Evolutionary conservation across 495 filamentous ascomycete species (phyloP), one percentile per base, ranked within the genome.

Genomic region (Cryomyces minteri): DNA sequence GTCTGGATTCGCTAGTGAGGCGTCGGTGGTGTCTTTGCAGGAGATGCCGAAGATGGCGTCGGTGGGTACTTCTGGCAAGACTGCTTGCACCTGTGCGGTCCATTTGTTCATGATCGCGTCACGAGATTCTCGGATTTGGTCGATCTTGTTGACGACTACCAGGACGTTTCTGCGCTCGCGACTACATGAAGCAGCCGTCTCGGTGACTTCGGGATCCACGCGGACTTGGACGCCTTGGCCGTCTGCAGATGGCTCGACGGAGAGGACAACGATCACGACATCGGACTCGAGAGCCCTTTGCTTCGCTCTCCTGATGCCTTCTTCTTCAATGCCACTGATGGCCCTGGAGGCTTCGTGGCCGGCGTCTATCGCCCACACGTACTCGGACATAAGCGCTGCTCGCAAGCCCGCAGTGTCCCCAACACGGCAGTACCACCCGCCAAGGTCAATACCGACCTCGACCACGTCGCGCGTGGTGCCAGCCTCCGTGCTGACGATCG

Each of bases 401-500:
- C 74, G 72, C 59, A 98, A 74, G 1, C 90, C 90, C 18, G 90
- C 90, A 51, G 88, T 94, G 60, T 98, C 90, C 14, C 85, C 88
- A 42, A 96, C 71, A 12, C 81, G 79, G 54, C 86, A 90, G 48
- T 83, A 77, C 63, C 79, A 98, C 0, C 90, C 90, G 0, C 80
- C 78, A 38, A 98, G 70, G 62, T 98, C 92, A 10, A 98, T 69
- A 18, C 83, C 83, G 1, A 92, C 80, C 61, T 96, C 90, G 12
- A 98, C 79, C 30, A 96, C 79, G 69, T 96, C 92, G 34, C 90
- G 66, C 1, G 90, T 98, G 0, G 90, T 98, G 0, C 90, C 90
- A 31, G 83, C 84, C 57, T 96, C 88, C 0, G 73, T 67, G 39
- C 85, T 94, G 4, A 96, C 92, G 57, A 98, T 98, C 14, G 84